A percentile compares a stretch with the other conserved stretches of the same genome.
Conservation (phyloP, 352 stramenopile genomes). For the Hyaloperonospora arabidopsidis region DNA sequence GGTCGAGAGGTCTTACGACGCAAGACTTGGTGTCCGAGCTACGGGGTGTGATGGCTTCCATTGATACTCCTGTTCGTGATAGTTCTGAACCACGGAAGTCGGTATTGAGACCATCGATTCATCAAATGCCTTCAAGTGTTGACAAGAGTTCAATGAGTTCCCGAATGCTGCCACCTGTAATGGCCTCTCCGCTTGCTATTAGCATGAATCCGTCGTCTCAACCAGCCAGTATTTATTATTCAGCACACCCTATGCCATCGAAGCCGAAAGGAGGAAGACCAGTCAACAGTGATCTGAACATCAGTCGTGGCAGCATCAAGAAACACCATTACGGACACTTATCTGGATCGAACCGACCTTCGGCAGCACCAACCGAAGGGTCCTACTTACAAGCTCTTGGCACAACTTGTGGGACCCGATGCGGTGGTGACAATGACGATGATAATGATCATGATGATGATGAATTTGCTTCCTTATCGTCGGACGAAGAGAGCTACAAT, state of each 20-base stretch:
- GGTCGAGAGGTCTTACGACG: conserved; percentile 30
- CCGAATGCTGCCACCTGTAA: neutral
- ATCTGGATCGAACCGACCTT: conserved; percentile 9
- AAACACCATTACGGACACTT: neutral
- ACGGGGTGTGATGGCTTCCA: conserved; percentile 62
- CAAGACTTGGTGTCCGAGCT: conserved; percentile 49
- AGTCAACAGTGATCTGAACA: conserved; percentile 6
- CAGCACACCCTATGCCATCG: conserved; percentile 3
- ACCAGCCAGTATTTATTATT: conserved; percentile 7
- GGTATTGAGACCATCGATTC: conserved; percentile 21
- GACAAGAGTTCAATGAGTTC: conserved; percentile 15
- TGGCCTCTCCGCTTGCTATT: conserved; percentile 6
- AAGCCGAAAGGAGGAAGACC: conserved; percentile 10
- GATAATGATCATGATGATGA: no score
- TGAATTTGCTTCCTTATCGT: conserved; percentile 17
- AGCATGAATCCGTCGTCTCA: conserved; percentile 7
- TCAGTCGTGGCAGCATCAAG: conserved; percentile 14
- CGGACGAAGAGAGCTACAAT: conserved; percentile 32
- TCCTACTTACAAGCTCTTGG: conserved; percentile 26
- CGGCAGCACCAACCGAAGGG: conserved; percentile 7
- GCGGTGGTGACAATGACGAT: conserved; percentile 24
- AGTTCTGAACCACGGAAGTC: conserved; percentile 23
- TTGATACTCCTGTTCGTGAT: conserved; percentile 33
- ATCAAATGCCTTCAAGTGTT: conserved; percentile 8
- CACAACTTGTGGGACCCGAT: conserved; percentile 23